phyloP scores from a whole-genome alignment of 2,329 filamentous ascomycete species.

The Penicillium janthinellum region DNA sequence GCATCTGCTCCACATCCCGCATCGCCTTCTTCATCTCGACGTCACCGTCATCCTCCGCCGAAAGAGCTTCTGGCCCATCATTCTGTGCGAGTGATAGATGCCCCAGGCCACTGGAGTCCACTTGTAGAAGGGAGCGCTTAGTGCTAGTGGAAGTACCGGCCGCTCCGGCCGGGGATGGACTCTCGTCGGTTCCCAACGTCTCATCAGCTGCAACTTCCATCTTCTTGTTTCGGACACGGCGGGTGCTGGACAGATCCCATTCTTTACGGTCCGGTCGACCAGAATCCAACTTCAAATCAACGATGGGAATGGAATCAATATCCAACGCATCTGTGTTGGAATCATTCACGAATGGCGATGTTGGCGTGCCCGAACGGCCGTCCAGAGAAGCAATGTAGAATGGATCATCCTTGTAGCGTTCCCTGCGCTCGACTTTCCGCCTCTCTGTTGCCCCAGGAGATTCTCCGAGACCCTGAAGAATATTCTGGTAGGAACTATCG shows the following conservation, averaged over 20 bases:
- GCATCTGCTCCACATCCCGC: constrained; percentile 80
- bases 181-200: constrained; percentile 58
- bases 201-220: constrained; percentile 74
- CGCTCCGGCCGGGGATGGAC: constrained; percentile 37
- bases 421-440: constrained; percentile 73
- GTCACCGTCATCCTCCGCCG: constrained; percentile 67
- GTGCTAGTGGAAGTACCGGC: constrained; percentile 32
- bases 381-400: constrained; percentile 76
- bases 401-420: constrained; percentile 87
- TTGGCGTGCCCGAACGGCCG: constrained; percentile 63
- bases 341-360: constrained; percentile 72
- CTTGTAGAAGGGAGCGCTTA: constrained; percentile 73
- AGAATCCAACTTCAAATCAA: constrained; percentile 79
- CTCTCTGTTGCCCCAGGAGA: constrained; percentile 74
- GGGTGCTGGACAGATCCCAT: constrained; percentile 34
- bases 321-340: constrained; percentile 79
- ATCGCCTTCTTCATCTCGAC: constrained; percentile 86
- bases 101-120: constrained; percentile 82
- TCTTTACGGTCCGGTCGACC: constrained; percentile 27
- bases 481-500: constrained; percentile 41
- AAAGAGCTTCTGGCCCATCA: constrained; percentile 21
- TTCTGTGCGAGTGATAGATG: constrained; percentile 67
- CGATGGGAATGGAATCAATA: constrained; percentile 92
- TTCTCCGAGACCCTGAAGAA: constrained; percentile 51
- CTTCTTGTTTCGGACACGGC: constrained; percentile 54